Percentiles rank a stretch among this genome's conserved stretches.
These are phyloP conservation scores for Nemophila menziesii DNA, from an alignment of 257 asterid species.

Conservation along the genomic window DNA sequence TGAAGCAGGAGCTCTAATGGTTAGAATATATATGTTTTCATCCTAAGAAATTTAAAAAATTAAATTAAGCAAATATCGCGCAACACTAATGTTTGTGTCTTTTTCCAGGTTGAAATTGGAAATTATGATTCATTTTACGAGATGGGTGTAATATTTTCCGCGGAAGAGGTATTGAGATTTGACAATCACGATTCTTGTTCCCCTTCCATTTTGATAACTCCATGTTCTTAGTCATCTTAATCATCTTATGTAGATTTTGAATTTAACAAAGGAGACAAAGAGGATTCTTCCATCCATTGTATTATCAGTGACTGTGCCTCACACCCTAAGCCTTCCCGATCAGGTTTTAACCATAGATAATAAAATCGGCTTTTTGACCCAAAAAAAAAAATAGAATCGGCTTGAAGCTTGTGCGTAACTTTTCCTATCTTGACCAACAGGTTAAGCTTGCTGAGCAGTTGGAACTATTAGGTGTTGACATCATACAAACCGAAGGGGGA, in stretches of 20 bases:
- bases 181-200: background rate
- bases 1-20: conserved; percentile 93
- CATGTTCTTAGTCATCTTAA: background rate
- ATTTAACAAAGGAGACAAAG: conserved; percentile 56
- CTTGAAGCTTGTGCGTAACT: background rate
- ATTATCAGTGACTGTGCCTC: conserved; percentile 86
- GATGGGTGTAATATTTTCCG: conserved; percentile 56
- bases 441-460: conserved; percentile 67
- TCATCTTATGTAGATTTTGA: conserved; percentile 39
- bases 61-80: too few relatives aligned
- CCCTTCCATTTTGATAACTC: background rate
- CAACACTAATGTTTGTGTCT: background rate
- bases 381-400: background rate
- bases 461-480: conserved; percentile 73
- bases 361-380: too few relatives aligned
- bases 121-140: conserved; percentile 84
- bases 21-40: conserved; percentile 8
- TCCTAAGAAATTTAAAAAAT: too few relatives aligned
- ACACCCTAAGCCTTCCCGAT: conserved; percentile 78
- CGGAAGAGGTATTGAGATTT: conserved; percentile 49
- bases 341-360: conserved; percentile 47
- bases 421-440: conserved; percentile 18
- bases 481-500: conserved; percentile 92
- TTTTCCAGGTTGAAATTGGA: conserved; percentile 73
- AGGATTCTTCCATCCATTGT: conserved; percentile 52